Evolutionary conservation across 1,139 yeast genomes (phyloP).

Genomic region (Zygosaccharomyces pseudobailii): DNA sequence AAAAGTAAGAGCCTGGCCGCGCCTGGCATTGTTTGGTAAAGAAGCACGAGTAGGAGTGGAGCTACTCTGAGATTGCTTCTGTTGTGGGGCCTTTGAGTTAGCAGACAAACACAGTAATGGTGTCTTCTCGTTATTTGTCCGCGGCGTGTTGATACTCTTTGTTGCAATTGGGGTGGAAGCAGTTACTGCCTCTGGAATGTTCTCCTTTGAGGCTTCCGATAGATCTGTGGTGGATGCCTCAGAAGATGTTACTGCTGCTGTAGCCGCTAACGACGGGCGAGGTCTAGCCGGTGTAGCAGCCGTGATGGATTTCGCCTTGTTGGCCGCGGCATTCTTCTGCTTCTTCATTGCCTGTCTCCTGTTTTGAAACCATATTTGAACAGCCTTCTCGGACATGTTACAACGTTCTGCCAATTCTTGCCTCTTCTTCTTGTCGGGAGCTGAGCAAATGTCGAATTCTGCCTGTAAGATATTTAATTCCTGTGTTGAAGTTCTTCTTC

Average conservation of each 20-base stretch:
- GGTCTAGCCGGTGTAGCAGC: not conserved
- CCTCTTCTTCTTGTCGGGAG: conserved; percentile 76
- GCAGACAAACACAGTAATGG: conserved; percentile 1
- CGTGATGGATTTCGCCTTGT: not conserved
- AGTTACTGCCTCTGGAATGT: not conserved
- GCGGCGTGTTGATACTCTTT: conserved; percentile 5
- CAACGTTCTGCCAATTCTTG: conserved; percentile 72
- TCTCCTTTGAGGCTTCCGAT: not conserved
- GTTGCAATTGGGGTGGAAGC: conserved; percentile 11
- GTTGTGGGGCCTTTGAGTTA: not conserved
- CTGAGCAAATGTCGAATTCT: conserved; percentile 70
- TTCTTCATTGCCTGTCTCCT: conserved; percentile 69
- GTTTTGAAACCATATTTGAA: conserved; percentile 97
- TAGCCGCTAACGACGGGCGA: not conserved
- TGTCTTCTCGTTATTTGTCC: conserved; percentile 2
- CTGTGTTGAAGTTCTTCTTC: conserved; percentile 89
- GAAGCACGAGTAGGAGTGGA: conserved; percentile 10
- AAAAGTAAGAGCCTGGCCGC: conserved; percentile 33
- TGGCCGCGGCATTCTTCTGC: conserved; percentile 9
- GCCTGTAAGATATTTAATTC: conserved; percentile 75
- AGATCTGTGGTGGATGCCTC: conserved; percentile 1
- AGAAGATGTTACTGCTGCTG: not conserved
- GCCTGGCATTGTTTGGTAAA: conserved; percentile 15
- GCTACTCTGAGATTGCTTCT: conserved; percentile 1
- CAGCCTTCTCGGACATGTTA: conserved; percentile 93